Percentiles rank a stretch among this genome's conserved stretches.
These are phyloP conservation scores for Daldinia vernicosa DNA, from an alignment of 495 filamentous ascomycete species.

Conservation along the genomic window DNA sequence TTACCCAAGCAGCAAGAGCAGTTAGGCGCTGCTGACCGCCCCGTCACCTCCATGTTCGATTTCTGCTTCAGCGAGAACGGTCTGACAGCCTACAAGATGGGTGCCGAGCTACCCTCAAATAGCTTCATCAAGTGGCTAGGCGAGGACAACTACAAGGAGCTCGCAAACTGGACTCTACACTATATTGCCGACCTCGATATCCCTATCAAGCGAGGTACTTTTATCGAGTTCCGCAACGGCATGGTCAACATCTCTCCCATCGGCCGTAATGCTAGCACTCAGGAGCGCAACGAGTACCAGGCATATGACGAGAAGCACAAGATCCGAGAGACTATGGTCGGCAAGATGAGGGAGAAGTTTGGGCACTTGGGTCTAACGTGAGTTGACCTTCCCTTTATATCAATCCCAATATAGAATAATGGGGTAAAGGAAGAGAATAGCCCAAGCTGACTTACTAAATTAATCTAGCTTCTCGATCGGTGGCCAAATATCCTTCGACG, in stretches of 20 bases:
- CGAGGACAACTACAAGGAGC: constrained; percentile 88
- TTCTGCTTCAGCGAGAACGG: constrained; percentile 98
- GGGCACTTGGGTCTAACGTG: constrained; percentile 84
- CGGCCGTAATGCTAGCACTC: constrained; percentile 84
- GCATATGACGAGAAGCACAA: constrained; percentile 78
- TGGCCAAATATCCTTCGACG: constrained; percentile 97
- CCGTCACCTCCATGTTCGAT: constrained; percentile 86
- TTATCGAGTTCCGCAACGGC: constrained; percentile 95
- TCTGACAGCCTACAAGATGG: constrained; percentile 86
- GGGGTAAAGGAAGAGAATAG: not conserved
- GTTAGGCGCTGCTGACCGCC: constrained; percentile 69
- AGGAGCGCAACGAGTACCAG: constrained; percentile 83
- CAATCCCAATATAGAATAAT: not conserved
- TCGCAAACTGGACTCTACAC: constrained; percentile 85
- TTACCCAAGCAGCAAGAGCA: constrained; percentile 95
- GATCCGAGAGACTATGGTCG: constrained; percentile 76
- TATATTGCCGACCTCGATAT: constrained; percentile 89
- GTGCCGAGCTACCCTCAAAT: constrained; percentile 72
- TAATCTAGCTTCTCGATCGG: constrained; percentile 82
- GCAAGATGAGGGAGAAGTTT: constrained; percentile 80
- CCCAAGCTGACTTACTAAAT: not conserved
- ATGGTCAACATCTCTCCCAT: constrained; percentile 96
- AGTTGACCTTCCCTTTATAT: constrained; percentile 41
- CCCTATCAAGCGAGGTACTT: constrained; percentile 93
- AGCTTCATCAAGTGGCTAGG: constrained; percentile 94